Base-by-base conservation (phyloP, 2,329 filamentous ascomycete species). In the Lasiodiplodia hormozganensis region DNA sequence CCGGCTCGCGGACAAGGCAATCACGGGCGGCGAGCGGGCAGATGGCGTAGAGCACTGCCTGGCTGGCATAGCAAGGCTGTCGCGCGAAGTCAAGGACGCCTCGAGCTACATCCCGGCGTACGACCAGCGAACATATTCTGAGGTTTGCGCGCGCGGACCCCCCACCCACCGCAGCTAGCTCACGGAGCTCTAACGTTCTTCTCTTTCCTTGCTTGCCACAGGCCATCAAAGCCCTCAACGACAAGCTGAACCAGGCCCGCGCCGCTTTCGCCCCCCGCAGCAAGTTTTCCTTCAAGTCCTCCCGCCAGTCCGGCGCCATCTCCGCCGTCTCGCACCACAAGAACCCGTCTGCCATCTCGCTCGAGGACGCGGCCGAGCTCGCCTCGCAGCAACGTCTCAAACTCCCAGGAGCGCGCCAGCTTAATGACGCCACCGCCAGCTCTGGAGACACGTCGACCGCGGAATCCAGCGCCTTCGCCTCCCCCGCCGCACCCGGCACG, bases 121-220 rank as follows among this genome's bases (percentile, higher is more conserved):
- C 77, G 96, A 98, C 75, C 93, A 96, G 78, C 89, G 92, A 73
- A 90, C 91, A 28, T 98, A 97, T 76, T 88, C 90, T 53, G 89
- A 94, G 82, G 92, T 94, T 80, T 67, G 75, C 69, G n/a, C 25
- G 21, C 43, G n/a, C 58, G 25, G 23, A 47, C n/a, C 31, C 47
- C 47, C 54, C 4, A n/a, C 23, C 18, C 23, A 23, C n/a, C 25
- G 16, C 67, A 49, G 8, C 57, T 49, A 56, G 51, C 10, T 51
- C 54, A 49, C 25, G 23, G 23, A 31, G 21, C 47, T 38, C 80
- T 69, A 79, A 53, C 47, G 11, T 62, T 31, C 36, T 25, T 36
- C 23, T 53, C 25, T 65, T 64, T 31, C 40, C 38, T 28, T 31
- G 16, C 58, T 8, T 47, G 11, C 18, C n/a, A 25, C 18, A 93